Evolutionary conservation across 2,329 filamentous ascomycete species (phyloP), one percentile per base, ranked within the genome.

Genomic region (Boeremia lycopersici): DNA sequence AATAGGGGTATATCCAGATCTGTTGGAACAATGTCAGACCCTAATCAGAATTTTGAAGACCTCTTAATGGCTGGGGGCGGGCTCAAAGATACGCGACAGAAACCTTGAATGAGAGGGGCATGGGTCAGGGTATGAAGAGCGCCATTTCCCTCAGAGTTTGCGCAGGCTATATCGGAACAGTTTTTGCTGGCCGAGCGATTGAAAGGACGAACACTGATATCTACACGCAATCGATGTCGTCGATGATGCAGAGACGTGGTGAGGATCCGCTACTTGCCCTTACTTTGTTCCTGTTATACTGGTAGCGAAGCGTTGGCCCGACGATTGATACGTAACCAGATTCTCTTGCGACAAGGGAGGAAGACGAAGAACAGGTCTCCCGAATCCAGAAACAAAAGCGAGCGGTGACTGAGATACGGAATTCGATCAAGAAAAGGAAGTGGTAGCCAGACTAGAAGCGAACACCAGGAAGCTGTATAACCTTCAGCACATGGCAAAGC

Each of bases 271-370:
- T 29, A 31, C 40, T 17, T 35, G 31, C 44, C 15, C 40, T 41
- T 13, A 9, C 10, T 12, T 26, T 42, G 41, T 41, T 31, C 7
- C 11, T 42, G 40, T 29, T 11, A 17, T 1, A 23, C 11, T 43
- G 52, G 52, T 50, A 55, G 36, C 52, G 52, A 50, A 19, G 15
- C 46, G 17, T 41, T 50, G 25, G 25, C 36, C 3, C 9, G 5
- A n/a, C 19, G 19, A 23, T 23, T 2, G 19, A 23, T 23, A 23
- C 19, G 19, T 23, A 23, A 23, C 19, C 19, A 23, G 19, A 2
- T 23, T 23, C 19, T 23, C 5, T 23, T 23, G 19, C 19, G 19
- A 29, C 13, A 11, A 15, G 6, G 25, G 15, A 9, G 5, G 3
- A 4, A 28, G 38, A 9, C 26, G 7, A 28, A 11, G 7, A 15